Conservation (phyloP, 306 rosid species). For the Vigna hirtella region DNA sequence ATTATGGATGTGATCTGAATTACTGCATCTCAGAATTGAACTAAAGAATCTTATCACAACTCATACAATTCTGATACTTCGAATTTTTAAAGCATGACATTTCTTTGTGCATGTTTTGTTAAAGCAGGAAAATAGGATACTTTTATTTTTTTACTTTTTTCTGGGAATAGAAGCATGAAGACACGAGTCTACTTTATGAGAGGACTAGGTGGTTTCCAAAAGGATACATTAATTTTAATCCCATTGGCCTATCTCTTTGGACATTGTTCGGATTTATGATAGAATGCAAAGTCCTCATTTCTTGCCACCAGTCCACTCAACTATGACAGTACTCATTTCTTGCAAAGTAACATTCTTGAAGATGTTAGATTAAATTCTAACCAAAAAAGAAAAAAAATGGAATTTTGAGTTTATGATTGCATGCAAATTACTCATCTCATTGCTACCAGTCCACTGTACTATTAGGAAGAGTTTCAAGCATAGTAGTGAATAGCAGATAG, state of each 20-base stretch:
- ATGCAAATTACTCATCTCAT: too few relatives aligned
- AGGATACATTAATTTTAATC: neutral
- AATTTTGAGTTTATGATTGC: neutral
- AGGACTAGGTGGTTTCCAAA: slow-evolving; percentile 2
- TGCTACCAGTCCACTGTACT: too few relatives aligned
- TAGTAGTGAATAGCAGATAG: too few relatives aligned
- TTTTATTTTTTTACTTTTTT: neutral
- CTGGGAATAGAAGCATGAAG: neutral
- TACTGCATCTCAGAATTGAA: neutral
- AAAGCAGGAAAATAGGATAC: slow-evolving; percentile 20
- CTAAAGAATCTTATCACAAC: neutral
- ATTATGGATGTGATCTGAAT: neutral
- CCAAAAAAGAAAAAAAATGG: neutral
- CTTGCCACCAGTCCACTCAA: too few relatives aligned
- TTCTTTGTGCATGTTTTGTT: slow-evolving; percentile 30
- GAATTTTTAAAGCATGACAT: neutral
- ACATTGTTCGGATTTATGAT: neutral
- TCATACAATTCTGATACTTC: neutral
- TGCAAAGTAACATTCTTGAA: neutral
- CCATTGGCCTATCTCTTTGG: neutral
- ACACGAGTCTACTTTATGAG: neutral
- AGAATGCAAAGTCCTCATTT: neutral
- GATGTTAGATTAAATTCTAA: slow-evolving; percentile 14
- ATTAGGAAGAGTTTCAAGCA: too few relatives aligned
- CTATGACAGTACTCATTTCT: too few relatives aligned